Conservation (phyloP, 2,329 filamentous ascomycete genomes). For the Dryadomyces quercivorus region DNA sequence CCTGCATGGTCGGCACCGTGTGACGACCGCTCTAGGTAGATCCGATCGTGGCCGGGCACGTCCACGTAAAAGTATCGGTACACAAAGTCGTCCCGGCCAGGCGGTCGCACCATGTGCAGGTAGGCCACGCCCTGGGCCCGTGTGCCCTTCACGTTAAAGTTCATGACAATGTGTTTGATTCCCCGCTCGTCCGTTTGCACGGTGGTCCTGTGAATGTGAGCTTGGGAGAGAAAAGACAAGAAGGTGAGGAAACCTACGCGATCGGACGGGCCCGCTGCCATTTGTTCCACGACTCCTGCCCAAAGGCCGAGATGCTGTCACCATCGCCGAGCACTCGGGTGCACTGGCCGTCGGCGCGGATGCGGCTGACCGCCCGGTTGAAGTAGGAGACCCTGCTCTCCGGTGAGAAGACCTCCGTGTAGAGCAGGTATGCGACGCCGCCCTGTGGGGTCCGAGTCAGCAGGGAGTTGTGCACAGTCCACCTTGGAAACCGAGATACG, state of each 20-base stretch:
- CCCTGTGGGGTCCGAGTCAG: constrained; percentile 32
- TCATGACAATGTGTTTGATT: constrained; percentile 69
- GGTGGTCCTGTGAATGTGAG: constrained; percentile 40
- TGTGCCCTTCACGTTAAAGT: constrained; percentile 78
- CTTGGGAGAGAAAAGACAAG: neutral
- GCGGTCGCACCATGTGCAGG: constrained; percentile 63
- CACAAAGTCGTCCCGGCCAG: constrained; percentile 54
- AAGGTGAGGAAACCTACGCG: constrained; percentile 27
- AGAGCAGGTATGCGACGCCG: constrained; percentile 67
- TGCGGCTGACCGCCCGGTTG: constrained; percentile 70
- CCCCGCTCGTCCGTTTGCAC: constrained; percentile 60
- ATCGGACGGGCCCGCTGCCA: constrained; percentile 60
- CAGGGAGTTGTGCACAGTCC: too few species aligned
- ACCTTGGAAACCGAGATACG: too few species aligned
- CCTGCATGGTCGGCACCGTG: constrained; percentile 24
- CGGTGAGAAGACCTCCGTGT: constrained; percentile 69
- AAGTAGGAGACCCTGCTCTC: constrained; percentile 81
- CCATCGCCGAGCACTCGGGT: constrained; percentile 61
- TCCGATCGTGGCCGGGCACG: constrained; percentile 54
- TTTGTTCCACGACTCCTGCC: constrained; percentile 68
- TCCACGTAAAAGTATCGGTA: constrained; percentile 76
- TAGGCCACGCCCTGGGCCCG: constrained; percentile 60
- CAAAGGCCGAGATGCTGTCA: constrained; percentile 67
- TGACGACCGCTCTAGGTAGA: constrained; percentile 51
- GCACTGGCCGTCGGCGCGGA: constrained; percentile 62